These are phyloP conservation scores for Boeremia lycopersici DNA, from an alignment of 2,329 filamentous ascomycete genomes.

Conservation along the genomic window DNA sequence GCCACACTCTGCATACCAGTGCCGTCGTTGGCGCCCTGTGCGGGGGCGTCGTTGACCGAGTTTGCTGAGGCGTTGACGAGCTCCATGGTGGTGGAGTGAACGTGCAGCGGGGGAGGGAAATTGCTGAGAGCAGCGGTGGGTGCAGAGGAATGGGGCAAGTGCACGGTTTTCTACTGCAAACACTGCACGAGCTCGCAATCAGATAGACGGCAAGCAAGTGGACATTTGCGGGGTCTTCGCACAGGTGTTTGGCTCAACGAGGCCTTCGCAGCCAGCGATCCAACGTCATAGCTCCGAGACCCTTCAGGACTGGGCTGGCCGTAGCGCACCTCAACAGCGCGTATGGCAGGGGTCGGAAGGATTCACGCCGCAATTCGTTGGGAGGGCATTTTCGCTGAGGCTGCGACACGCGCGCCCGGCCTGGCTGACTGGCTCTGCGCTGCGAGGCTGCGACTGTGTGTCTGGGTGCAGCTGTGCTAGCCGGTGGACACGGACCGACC, in stretches of 20 bases:
- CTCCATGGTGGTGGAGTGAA: constrained; percentile 36
- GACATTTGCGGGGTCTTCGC: constrained; percentile 40
- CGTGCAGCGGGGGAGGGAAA: constrained; percentile 17
- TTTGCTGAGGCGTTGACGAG: constrained; percentile 55
- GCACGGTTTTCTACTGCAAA: constrained; percentile 19
- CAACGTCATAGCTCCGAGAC: constrained; percentile 42
- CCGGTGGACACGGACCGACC: constrained; percentile 8
- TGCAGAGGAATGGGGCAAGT: constrained; percentile 13
- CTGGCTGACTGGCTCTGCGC: constrained; percentile 1
- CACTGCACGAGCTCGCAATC: constrained; percentile 16
- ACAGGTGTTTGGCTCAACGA: constrained; percentile 43
- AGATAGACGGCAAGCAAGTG: constrained; percentile 21
- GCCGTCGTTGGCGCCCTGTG: constrained; percentile 68
- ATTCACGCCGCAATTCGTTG: constrained; percentile 29
- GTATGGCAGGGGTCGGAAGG: constrained; percentile 18
- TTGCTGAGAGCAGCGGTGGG: constrained; percentile 23
- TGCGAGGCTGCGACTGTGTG: constrained; percentile 6
- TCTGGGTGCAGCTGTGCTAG: constrained; percentile 2
- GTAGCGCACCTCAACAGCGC: constrained; percentile 29
- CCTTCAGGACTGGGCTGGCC: constrained; percentile 16
- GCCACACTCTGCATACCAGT: constrained; percentile 61
- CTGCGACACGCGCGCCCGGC: constrained; percentile 1
- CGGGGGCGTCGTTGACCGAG: constrained; percentile 54
- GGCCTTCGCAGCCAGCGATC: constrained; percentile 26
- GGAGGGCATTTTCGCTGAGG: background rate